These are phyloP conservation scores for Arxiozyma bovina DNA, from an alignment of 1,139 yeast species.

Conservation along the genomic window DNA sequence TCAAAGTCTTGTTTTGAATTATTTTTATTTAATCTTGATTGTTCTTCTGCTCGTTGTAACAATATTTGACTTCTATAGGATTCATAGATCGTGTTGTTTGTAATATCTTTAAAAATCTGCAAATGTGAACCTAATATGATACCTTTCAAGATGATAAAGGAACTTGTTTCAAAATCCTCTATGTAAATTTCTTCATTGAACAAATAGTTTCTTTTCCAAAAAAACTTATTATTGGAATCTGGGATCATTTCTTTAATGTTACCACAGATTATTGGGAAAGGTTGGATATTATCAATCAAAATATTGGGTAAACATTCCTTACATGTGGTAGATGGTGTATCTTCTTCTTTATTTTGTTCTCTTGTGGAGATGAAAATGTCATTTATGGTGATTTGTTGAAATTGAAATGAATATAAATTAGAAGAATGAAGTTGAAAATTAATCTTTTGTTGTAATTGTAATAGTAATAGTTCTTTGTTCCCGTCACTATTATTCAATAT, in stretches of 20 bases:
- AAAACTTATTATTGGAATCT: background rate
- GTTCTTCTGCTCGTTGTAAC: conserved; percentile 4
- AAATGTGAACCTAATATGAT: conserved; percentile 68
- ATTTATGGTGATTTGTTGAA: conserved; percentile 33
- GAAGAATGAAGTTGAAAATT: conserved; percentile 37
- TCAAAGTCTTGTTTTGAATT: background rate
- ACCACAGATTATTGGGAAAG: conserved; percentile 43
- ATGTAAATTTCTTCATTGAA: conserved; percentile 35
- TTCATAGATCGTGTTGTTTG: conserved; percentile 61
- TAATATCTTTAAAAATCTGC: conserved; percentile 63
- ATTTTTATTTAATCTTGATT: background rate
- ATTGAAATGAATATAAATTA: conserved; percentile 44
- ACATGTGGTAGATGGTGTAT: background rate
- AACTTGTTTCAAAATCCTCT: conserved; percentile 51
- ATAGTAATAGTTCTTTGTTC: conserved; percentile 39
- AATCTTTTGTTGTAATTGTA: conserved; percentile 38
- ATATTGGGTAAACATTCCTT: background rate
- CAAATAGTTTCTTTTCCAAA: conserved; percentile 23
- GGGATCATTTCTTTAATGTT: conserved; percentile 17
- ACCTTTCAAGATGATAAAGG: conserved; percentile 57
- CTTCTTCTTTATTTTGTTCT: background rate
- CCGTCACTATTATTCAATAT: conserved; percentile 29
- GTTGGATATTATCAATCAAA: conserved; percentile 34
- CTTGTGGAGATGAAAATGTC: conserved; percentile 15
- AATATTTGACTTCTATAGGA: conserved; percentile 53